Evolutionary conservation across 148 eudicot species (phyloP).

Genomic region (Amaranthus hypochondriacus): DNA sequence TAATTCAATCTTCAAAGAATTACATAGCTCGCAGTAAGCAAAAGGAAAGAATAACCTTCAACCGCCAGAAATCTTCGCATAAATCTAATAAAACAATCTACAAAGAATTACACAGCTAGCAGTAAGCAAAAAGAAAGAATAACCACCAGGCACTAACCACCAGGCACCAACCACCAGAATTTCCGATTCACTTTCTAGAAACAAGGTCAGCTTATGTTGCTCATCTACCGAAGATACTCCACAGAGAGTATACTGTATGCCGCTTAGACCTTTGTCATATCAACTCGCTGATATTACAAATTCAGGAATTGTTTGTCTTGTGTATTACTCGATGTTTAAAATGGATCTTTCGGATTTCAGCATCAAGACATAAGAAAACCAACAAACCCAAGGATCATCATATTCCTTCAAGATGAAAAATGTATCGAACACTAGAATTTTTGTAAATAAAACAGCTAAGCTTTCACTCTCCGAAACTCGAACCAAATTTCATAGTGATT

Average conservation of each 20-base stretch:
- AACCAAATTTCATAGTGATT: slow-evolving; percentile 98
- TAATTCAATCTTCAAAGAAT: no score
- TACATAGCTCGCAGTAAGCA: no score
- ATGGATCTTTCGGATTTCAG: slow-evolving; percentile 1
- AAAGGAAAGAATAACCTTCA: no score
- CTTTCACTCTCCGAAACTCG: slow-evolving; percentile 63
- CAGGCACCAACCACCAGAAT: neutral
- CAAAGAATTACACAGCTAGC: slow-evolving; percentile 22
- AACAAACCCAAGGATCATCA: neutral
- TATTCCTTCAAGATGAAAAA: neutral
- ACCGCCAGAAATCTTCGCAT: neutral
- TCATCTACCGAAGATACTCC: neutral
- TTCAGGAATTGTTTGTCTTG: neutral
- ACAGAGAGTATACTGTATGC: neutral
- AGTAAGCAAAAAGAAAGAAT: slow-evolving; percentile 3
- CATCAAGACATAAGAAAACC: neutral
- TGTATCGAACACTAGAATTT: neutral
- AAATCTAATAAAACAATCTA: slow-evolving; percentile 15
- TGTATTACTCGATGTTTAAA: neutral
- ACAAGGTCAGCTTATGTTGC: slow-evolving; percentile 7
- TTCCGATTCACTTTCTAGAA: neutral
- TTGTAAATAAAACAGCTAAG: slow-evolving; percentile 15
- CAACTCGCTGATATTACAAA: neutral
- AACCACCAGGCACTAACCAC: neutral
- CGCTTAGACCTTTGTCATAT: neutral